Evolutionary conservation across 192 early-diverging fungal species (phyloP), one percentile per base, ranked within the genome.

Genomic region (Rhizoclosmatium sp.): DNA sequence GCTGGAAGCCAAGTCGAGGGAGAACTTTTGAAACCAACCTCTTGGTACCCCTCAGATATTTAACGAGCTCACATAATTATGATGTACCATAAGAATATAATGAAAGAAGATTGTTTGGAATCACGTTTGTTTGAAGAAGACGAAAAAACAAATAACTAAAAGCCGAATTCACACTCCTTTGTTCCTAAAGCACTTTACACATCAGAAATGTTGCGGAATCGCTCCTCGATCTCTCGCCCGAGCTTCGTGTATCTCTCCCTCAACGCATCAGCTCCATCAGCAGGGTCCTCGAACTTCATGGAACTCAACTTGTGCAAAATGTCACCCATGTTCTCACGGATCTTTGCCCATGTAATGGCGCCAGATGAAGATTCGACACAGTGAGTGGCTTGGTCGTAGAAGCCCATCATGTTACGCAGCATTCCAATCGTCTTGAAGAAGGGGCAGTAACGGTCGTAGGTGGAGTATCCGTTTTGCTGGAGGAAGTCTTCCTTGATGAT

Each of bases 201-300:
- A 67, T 76, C 75, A 10, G 46, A 40, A 76, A 76, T 76, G 23
- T 76, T 76, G 23, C 62, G 75, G 65, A 76, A 76, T 41, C 75
- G 2, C 47, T 76, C 75, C 47, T 76, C 75, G 23, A 99, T 98
- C 80, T 99, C 97, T 74, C 94, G 94, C 83, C 93, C 83, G 69
- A 99, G 90, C 85, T 94, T 92, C 47, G 92, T 87, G 85, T 98
- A 99, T 81, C 92, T 88, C 79, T 95, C 96, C 54, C 89, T 89
- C 79, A 99, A 85, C 47, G 87, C 93, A 12, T 92, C 88, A 83
- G 98, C 94, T 66, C 98, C 97, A 84, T 99, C 97, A 59, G 91
- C 95, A 7, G 98, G 98, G 83, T 99, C 96, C 87, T 98, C 97
- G 79, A 99, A 99, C 90, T 99, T 99, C 98, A 99, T 99, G 45